Conservation (phyloP, 2,329 filamentous ascomycete genomes). For the Madurella fahalii region DNA sequence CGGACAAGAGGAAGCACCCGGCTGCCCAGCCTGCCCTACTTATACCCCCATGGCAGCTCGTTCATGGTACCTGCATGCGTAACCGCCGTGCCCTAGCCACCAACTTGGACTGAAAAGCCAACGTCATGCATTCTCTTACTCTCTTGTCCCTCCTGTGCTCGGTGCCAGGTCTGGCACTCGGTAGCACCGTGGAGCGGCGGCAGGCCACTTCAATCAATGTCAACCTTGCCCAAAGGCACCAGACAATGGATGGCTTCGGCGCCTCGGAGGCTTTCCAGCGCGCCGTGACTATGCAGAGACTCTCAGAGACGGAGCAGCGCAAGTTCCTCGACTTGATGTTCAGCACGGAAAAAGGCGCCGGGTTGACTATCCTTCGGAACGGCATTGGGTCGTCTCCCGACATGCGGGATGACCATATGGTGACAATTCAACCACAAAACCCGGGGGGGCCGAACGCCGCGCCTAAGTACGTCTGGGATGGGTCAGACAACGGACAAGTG, state of each 20-base stretch:
- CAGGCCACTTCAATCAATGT: constrained; percentile 16
- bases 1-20: background rate
- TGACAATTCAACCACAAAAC: constrained; percentile 32
- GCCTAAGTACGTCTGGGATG: constrained; percentile 33
- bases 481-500: constrained; percentile 37
- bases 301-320: constrained; percentile 33
- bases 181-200: background rate
- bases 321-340: constrained; percentile 37
- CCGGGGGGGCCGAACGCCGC: constrained; percentile 29
- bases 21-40: background rate
- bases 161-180: background rate
- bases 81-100: background rate
- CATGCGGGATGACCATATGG: constrained; percentile 33
- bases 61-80: too few species aligned
- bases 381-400: constrained; percentile 37
- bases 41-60: too few species aligned
- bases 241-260: constrained; percentile 41
- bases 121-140: background rate
- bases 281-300: constrained; percentile 30
- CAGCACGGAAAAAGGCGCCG: constrained; percentile 32
- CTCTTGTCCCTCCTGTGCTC: background rate
- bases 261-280: constrained; percentile 40
- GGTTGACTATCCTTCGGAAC: constrained; percentile 39
- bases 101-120: background rate
- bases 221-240: constrained; percentile 27